A percentile compares a stretch with the other conserved stretches of the same genome.
Evolutionary conservation across 371 early-diverging fungal species (phyloP).

Genomic region (Mucor plumbeus): DNA sequence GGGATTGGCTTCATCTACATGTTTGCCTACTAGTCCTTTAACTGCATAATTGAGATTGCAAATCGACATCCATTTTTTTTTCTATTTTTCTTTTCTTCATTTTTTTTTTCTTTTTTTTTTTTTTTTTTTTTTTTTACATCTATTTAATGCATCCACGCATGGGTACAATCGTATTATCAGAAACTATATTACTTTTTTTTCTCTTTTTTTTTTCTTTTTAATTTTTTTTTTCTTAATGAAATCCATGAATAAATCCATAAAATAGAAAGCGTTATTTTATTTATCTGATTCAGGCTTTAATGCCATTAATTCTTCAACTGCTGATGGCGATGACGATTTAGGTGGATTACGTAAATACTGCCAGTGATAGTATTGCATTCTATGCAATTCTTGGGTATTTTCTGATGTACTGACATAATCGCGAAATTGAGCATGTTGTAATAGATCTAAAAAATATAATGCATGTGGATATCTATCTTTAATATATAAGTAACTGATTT

Average conservation of each 20-base stretch:
- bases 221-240: slow-evolving; percentile 3
- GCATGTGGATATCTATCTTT: slow-evolving; percentile 82
- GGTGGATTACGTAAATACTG: slow-evolving; percentile 63
- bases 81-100: slow-evolving; percentile 6
- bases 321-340: slow-evolving; percentile 17
- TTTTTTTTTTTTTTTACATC: not conserved
- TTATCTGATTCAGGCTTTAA: slow-evolving; percentile 17
- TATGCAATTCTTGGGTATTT: slow-evolving; percentile 77
- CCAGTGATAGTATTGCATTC: slow-evolving; percentile 91
- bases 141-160: not conserved
- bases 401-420: slow-evolving; percentile 76
- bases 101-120: slow-evolving; percentile 1
- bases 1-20: slow-evolving; percentile 12
- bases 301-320: slow-evolving; percentile 3
- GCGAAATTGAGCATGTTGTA: slow-evolving; percentile 84
- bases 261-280: not conserved
- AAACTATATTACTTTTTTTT: not conserved
- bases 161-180: not conserved
- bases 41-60: slow-evolving; percentile 1
- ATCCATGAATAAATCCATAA: not conserved
- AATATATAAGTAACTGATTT: not conserved
- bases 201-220: slow-evolving; percentile 9
- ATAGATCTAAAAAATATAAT: slow-evolving; percentile 81
- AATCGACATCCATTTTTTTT: not conserved
- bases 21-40: slow-evolving; percentile 8